These are phyloP conservation scores for Rossbeevera mucosa DNA, from an alignment of 768 basidiomycete genomes.

Conservation along the genomic window DNA sequence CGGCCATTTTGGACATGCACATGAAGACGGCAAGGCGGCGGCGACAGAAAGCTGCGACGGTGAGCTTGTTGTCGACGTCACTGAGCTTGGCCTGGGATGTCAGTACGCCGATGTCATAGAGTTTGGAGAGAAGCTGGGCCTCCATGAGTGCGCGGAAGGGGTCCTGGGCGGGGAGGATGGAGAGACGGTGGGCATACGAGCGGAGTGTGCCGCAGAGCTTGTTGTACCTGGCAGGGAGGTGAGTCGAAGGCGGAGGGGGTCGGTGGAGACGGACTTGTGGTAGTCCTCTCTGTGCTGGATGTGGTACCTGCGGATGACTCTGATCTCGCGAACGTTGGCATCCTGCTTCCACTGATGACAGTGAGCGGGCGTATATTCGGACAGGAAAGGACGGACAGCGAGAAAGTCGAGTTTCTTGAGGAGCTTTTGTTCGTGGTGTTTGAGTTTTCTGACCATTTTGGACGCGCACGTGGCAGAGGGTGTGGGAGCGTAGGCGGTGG, in stretches of 20 bases:
- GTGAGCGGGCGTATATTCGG: too few species aligned
- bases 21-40: constrained; percentile 89
- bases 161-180: constrained; percentile 84
- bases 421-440: constrained; percentile 92
- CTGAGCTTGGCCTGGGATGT: constrained; percentile 83
- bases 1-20: constrained; percentile 90
- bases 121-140: constrained; percentile 81
- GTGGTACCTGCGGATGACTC: constrained; percentile 93
- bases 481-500: constrained; percentile 24
- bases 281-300: constrained; percentile 93
- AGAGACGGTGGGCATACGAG: constrained; percentile 79
- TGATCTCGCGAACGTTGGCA: constrained; percentile 83
- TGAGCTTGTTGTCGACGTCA: constrained; percentile 91
- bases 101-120: constrained; percentile 96
- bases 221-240: constrained; percentile 65
- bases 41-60: constrained; percentile 92
- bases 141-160: constrained; percentile 85
- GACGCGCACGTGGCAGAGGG: constrained; percentile 29
- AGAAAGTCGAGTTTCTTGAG: constrained; percentile 97
- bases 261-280: constrained; percentile 57
- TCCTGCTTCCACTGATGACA: constrained; percentile 99
- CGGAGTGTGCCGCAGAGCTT: constrained; percentile 87
- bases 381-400: too few species aligned
- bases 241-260: background rate
- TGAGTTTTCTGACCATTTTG: constrained; percentile 85